These are phyloP conservation scores for Nicotiana noctiflora DNA, from an alignment of 257 asterid genomes.

Conservation along the genomic window DNA sequence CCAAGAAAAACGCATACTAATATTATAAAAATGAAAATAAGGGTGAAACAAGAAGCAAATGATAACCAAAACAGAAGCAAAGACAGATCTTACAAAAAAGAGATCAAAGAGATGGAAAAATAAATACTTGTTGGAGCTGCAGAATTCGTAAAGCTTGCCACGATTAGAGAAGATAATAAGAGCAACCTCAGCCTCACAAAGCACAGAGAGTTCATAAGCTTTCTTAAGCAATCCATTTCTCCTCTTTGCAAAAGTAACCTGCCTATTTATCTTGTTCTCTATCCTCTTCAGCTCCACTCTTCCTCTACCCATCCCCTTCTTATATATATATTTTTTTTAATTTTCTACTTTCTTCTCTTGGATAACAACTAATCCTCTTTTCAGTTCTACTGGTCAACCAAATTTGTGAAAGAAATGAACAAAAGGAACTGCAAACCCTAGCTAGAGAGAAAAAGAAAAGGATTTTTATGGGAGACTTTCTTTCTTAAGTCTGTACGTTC, in stretches of 20 bases:
- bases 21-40: background rate
- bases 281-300: slow-evolving; percentile 88
- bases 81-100: background rate
- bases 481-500: background rate
- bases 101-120: background rate
- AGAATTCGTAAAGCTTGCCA: slow-evolving; percentile 90
- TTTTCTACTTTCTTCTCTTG: slow-evolving; percentile 8
- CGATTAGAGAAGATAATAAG: slow-evolving; percentile 83
- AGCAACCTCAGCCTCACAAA: slow-evolving; percentile 80
- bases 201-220: slow-evolving; percentile 78
- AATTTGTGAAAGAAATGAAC: slow-evolving; percentile 8
- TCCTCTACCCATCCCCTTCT: slow-evolving; percentile 64
- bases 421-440: slow-evolving; percentile 21
- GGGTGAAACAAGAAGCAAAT: background rate
- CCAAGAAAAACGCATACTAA: background rate
- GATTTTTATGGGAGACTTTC: background rate
- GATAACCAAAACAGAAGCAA: background rate
- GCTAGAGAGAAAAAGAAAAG: slow-evolving; percentile 4
- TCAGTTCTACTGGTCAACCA: background rate
- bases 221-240: slow-evolving; percentile 78
- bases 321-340: background rate
- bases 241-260: slow-evolving; percentile 82
- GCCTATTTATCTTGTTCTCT: slow-evolving; percentile 85
- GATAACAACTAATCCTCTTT: background rate
- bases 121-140: slow-evolving; percentile 67